Evolutionary conservation across 192 early-diverging fungal species (phyloP).

Genomic region (Kickxella alabastrina): DNA sequence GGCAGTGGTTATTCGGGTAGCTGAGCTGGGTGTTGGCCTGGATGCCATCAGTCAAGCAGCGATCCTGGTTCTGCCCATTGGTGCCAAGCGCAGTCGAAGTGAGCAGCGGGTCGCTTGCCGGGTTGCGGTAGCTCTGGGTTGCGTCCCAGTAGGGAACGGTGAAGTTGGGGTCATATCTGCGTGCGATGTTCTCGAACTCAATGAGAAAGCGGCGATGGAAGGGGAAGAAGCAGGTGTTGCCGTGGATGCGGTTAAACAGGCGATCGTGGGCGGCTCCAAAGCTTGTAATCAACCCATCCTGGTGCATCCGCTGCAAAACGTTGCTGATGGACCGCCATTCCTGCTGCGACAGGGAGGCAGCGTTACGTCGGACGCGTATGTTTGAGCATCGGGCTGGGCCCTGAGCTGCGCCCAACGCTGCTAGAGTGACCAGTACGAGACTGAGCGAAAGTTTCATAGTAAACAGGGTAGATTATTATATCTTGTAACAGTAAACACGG

Average conservation of each 20-base stretch:
- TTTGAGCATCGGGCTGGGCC: conserved; percentile 24
- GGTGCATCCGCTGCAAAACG: conserved; percentile 34
- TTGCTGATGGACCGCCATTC: conserved; percentile 44
- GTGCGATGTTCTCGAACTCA: conserved; percentile 45
- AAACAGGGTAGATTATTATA: not conserved
- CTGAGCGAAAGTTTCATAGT: conserved; percentile 35
- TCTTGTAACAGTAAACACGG: too few species aligned
- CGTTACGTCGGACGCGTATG: conserved; percentile 40
- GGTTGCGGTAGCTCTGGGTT: conserved; percentile 39
- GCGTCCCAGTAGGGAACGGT: conserved; percentile 52
- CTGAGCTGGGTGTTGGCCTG: conserved; percentile 45
- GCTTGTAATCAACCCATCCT: conserved; percentile 33
- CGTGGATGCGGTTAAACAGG: conserved; percentile 40
- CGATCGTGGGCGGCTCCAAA: conserved; percentile 40
- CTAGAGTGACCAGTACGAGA: conserved; percentile 29
- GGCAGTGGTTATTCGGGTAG: conserved; percentile 45
- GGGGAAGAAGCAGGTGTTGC: conserved; percentile 47
- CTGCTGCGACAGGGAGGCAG: conserved; percentile 31
- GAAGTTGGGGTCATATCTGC: conserved; percentile 40
- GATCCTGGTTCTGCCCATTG: conserved; percentile 21
- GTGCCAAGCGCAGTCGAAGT: conserved; percentile 22
- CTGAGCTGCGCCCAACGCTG: conserved; percentile 22
- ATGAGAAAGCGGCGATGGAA: conserved; percentile 52
- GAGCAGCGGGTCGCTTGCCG: conserved; percentile 29
- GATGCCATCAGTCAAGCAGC: conserved; percentile 35